Percentiles rank a stretch among this genome's conserved stretches.
Evolutionary conservation across 768 basidiomycete species (phyloP).

Genomic region (Candolleomyces efflorescens): DNA sequence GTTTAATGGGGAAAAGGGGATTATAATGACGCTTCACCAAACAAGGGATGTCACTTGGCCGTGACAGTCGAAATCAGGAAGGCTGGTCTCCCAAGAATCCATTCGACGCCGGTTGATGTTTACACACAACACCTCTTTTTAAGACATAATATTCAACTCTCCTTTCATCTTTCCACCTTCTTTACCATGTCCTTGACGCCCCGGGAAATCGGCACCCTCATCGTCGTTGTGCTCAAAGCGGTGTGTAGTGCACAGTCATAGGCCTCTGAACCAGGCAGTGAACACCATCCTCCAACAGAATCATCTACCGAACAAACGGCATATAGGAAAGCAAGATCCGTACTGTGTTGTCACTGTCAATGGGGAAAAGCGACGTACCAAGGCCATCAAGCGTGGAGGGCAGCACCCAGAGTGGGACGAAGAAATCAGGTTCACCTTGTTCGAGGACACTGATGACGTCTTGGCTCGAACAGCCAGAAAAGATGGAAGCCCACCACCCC

Average conservation of each 20-base stretch:
- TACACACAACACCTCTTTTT: constrained; percentile 3
- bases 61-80: not conserved
- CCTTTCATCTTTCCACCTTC: constrained; percentile 9
- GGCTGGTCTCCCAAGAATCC: not conserved
- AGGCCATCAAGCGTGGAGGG: constrained; percentile 93
- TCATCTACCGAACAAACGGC: constrained; percentile 85
- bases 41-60: constrained; percentile 9
- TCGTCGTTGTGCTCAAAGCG: constrained; percentile 91
- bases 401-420: constrained; percentile 99
- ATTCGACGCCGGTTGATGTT: constrained; percentile 8
- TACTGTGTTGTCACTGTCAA: constrained; percentile 82
- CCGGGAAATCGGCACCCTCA: constrained; percentile 86
- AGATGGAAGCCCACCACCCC: constrained; percentile 56
- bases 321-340: constrained; percentile 97
- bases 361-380: constrained; percentile 82
- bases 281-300: constrained; percentile 40
- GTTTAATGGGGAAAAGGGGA: not conserved
- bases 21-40: not conserved
- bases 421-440: constrained; percentile 88
- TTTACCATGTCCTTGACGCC: constrained; percentile 53
- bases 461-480: constrained; percentile 35
- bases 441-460: constrained; percentile 67
- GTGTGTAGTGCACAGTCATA: constrained; percentile 43
- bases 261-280: too few relatives aligned
- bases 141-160: constrained; percentile 4